Evolutionary conservation across 1,139 yeast species (phyloP).

Genomic region (Yamadazyma songkhlaensis): DNA sequence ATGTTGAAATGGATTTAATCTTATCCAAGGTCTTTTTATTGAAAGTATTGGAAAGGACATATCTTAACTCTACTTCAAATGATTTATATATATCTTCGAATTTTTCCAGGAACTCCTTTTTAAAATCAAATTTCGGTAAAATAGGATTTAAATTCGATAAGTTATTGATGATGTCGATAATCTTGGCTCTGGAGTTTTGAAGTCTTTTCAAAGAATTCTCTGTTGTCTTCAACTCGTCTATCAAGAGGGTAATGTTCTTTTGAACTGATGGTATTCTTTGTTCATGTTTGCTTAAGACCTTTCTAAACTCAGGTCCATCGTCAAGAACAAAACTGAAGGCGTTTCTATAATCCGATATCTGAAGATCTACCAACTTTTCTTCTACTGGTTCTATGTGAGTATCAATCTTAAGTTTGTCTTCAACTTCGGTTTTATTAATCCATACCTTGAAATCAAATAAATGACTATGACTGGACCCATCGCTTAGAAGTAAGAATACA

Average conservation of each 20-base stretch:
- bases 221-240: conserved; percentile 32
- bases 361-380: conserved; percentile 2
- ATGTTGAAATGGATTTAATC: conserved; percentile 15
- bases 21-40: conserved; percentile 27
- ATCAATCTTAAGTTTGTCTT: not conserved
- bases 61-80: conserved; percentile 29
- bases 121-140: conserved; percentile 23
- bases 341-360: conserved; percentile 20
- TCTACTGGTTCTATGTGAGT: not conserved
- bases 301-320: conserved; percentile 77
- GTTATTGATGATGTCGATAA: conserved; percentile 22
- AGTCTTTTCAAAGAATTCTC: conserved; percentile 25
- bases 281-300: conserved; percentile 54
- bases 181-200: conserved; percentile 16
- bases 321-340: conserved; percentile 43
- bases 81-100: conserved; percentile 28
- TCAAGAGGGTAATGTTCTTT: conserved; percentile 31
- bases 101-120: conserved; percentile 18
- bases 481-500: conserved; percentile 30
- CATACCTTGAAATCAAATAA: conserved; percentile 30
- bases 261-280: conserved; percentile 47
- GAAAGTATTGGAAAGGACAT: conserved; percentile 32
- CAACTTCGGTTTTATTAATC: conserved; percentile 19
- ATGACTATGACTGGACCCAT: conserved; percentile 19
- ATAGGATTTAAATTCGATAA: conserved; percentile 22